Conservation (phyloP, 495 filamentous ascomycete species). For the Penicillium chermesinum region DNA sequence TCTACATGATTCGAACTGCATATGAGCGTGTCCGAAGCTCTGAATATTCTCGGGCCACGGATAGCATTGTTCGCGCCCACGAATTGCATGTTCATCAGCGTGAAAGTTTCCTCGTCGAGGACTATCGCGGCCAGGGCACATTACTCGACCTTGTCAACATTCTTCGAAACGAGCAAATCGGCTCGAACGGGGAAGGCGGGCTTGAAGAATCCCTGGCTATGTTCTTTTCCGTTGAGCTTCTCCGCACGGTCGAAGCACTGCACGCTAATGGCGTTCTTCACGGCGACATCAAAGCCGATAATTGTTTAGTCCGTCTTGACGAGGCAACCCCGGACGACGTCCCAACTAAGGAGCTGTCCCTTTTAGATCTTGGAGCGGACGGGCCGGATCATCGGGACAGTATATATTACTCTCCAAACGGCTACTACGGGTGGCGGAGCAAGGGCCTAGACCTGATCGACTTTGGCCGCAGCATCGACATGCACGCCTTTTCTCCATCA, state of each 20-base stretch:
- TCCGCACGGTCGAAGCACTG: constrained; percentile 83
- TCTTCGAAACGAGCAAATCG: constrained; percentile 59
- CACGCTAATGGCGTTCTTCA: constrained; percentile 78
- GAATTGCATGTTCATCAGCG: constrained; percentile 84
- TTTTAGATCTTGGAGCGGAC: constrained; percentile 36
- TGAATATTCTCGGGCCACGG: constrained; percentile 51
- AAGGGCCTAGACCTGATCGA: constrained; percentile 87
- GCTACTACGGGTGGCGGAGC: constrained; percentile 67
- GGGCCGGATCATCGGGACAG: constrained; percentile 39
- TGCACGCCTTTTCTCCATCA: constrained; percentile 69
- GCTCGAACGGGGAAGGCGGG: constrained; percentile 46
- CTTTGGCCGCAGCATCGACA: constrained; percentile 92
- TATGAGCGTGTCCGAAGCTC: constrained; percentile 61
- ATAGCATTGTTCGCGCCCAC: constrained; percentile 73
- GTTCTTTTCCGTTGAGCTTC: constrained; percentile 90
- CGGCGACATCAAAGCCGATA: constrained; percentile 93
- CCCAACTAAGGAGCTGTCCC: constrained; percentile 20
- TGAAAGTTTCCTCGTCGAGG: constrained; percentile 82
- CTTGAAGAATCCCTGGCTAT: constrained; percentile 87
- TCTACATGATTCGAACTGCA: constrained; percentile 85
- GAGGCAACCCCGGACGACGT: constrained; percentile 23
- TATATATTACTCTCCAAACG: constrained; percentile 61
- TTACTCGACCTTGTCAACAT: constrained; percentile 89
- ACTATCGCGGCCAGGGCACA: constrained; percentile 85
- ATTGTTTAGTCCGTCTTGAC: constrained; percentile 84